A percentile compares a stretch with the other conserved stretches of the same genome.
Conservation (phyloP, 768 basidiomycete species). For the Lyophyllum semitale region DNA sequence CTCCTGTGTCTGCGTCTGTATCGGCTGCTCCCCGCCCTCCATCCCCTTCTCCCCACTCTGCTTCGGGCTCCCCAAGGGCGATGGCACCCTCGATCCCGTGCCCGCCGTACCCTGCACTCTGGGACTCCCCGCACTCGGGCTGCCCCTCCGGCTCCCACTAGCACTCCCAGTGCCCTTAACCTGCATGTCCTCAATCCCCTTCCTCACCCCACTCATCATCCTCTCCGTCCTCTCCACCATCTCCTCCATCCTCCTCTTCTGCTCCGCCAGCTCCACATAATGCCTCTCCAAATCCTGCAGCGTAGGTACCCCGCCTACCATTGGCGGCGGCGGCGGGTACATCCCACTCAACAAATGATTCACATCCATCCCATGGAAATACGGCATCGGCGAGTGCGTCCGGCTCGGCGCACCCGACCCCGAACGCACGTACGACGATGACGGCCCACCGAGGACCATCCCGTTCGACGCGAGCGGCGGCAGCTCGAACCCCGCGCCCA, state of each 20-base stretch:
- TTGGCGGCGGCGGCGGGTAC: slow-evolving; percentile 2
- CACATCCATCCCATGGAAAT: slow-evolving; percentile 40
- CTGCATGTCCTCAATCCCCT: slow-evolving; percentile 77
- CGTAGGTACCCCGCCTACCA: slow-evolving; percentile 36
- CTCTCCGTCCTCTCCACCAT: slow-evolving; percentile 75
- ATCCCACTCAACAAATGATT: background rate
- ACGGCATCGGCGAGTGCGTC: slow-evolving; percentile 54
- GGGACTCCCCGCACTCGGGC: slow-evolving; percentile 6
- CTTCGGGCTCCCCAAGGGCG: slow-evolving; percentile 14
- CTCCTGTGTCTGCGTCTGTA: background rate
- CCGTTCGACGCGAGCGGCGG: slow-evolving; percentile 56
- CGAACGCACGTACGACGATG: slow-evolving; percentile 62
- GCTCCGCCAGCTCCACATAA: slow-evolving; percentile 62
- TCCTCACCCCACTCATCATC: slow-evolving; percentile 70
- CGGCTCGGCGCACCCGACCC: slow-evolving; percentile 69
- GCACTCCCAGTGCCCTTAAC: slow-evolving; percentile 20
- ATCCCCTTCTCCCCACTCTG: slow-evolving; percentile 1
- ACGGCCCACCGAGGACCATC: slow-evolving; percentile 42
- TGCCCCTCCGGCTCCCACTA: slow-evolving; percentile 24
- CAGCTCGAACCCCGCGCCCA: slow-evolving; percentile 55
- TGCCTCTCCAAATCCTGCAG: slow-evolving; percentile 70
- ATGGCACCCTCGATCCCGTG: slow-evolving; percentile 2
- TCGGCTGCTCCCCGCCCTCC: background rate
- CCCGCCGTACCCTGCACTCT: slow-evolving; percentile 8
- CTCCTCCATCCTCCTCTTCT: slow-evolving; percentile 68